Percentiles rank a stretch among this genome's conserved stretches.
phyloP scores from a whole-genome alignment of 1,284 basidiomycete genomes.

The Polyporus tsugae region DNA sequence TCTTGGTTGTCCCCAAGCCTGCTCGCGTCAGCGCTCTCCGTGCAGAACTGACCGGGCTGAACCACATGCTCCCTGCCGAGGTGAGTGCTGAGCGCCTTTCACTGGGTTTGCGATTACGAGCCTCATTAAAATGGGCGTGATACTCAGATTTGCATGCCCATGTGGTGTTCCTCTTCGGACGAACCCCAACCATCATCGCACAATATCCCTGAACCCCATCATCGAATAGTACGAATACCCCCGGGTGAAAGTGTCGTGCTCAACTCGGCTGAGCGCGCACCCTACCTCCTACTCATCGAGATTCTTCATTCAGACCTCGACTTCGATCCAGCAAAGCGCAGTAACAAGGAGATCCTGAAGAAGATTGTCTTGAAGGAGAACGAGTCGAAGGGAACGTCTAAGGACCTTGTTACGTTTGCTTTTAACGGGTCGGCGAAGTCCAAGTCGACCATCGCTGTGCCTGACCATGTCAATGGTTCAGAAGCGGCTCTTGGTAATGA shows the following conservation, averaged over 20 bases:
- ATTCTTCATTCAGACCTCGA: constrained; percentile 92
- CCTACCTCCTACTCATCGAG: constrained; percentile 94
- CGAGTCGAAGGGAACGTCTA: constrained; percentile 61
- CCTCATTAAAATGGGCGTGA: constrained; percentile 20
- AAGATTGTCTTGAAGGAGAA: constrained; percentile 83
- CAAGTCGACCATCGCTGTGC: constrained; percentile 19
- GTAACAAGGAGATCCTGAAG: constrained; percentile 88
- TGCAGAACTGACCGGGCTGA: constrained; percentile 95
- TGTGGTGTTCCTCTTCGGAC: constrained; percentile 91
- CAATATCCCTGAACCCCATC: constrained; percentile 74
- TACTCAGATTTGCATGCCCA: constrained; percentile 90
- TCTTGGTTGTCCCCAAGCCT: constrained; percentile 92
- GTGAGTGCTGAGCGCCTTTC: constrained; percentile 50
- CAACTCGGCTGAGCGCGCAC: constrained; percentile 97
- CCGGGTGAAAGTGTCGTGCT: constrained; percentile 98
- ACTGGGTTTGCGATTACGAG: constrained; percentile 12
- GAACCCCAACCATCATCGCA: constrained; percentile 41
- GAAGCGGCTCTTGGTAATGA: constrained; percentile 39
- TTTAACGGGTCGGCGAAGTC: constrained; percentile 22
- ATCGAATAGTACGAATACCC: constrained; percentile 96
- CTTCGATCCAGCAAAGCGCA: constrained; percentile 88
- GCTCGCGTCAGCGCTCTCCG: constrained; percentile 95
- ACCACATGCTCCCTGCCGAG: constrained; percentile 96
- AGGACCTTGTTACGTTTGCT: constrained; percentile 52
- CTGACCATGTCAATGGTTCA: constrained; percentile 33